Evolutionary conservation across 1,284 basidiomycete genomes (phyloP), one percentile per base, ranked within the genome.

Genomic region (Puccinia novopanici): DNA sequence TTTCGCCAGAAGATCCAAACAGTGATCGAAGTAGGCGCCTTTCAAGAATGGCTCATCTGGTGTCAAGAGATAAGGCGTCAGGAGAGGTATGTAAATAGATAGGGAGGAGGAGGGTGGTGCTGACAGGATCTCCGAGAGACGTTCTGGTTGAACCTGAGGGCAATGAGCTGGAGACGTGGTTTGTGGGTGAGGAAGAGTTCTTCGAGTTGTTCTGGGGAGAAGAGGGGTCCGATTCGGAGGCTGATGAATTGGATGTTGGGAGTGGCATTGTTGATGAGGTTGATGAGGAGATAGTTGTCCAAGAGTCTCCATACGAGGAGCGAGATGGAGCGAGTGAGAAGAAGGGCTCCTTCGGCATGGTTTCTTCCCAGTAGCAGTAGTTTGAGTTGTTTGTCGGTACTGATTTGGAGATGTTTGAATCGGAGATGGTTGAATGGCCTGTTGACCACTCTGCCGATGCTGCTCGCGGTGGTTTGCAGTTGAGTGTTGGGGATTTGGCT

Each of bases 31-130:
- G 34, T 80, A 80, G n/a, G 78, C 68, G 34, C 78, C 78, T 74
- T 80, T 80, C 8, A 80, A 27, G 50, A 80, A 80, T 6, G 78
- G 78, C 42, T 80, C 78, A 45, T 80, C 78, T 80, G n/a, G n/a
- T n/a, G n/a, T n/a, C n/a, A 67, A 30, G n/a, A 52, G 15, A 45
- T 37, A 13, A 54, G 57, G 24, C 42, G 24, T 54, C 54, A 24
- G 27, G n/a, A n/a, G n/a, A n/a, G n/a, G n/a, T n/a, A n/a, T n/a
- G 24, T 50, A 24, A 37, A n/a, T n/a, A 52, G 9, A 13, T 45
- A 55, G 75, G 30, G 15, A 65, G 50, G 50, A 24, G n/a, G 9
- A 13, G 48, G 40, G 61, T 42, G 15, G 24, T n/a, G 30, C 37
- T 42, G 9, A 80, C 78, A 80, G 40, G 78, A 73, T 55, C 78